Percentiles rank a stretch among this genome's conserved stretches.
phyloP scores from a whole-genome alignment of 1,284 basidiomycete species.

The Gomphus bonarii region DNA sequence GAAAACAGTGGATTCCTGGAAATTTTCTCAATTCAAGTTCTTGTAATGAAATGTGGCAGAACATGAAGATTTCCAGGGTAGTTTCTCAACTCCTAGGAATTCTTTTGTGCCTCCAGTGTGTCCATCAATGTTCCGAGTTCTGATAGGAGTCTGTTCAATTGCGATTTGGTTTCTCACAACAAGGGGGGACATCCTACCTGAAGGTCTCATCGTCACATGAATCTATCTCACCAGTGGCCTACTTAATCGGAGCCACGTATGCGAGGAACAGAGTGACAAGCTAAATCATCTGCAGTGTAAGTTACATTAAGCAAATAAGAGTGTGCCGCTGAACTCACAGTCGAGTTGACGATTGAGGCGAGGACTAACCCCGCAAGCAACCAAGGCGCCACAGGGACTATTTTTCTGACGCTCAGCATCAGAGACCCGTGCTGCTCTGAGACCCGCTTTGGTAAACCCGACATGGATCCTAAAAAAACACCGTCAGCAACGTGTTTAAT shows the following conservation, averaged over 20 bases:
- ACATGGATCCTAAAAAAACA: background rate
- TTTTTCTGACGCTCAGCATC: background rate
- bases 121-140: no score
- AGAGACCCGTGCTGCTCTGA: background rate
- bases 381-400: background rate
- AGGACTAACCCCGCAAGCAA: background rate
- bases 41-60: no score
- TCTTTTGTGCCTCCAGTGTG: no score
- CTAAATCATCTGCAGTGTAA: background rate
- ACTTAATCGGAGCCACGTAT: background rate
- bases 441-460: conserved; percentile 2
- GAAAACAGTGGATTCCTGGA: no score
- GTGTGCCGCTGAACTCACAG: background rate
- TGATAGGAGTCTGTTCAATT: no score
- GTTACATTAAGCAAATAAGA: background rate
- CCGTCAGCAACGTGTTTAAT: background rate
- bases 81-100: no score
- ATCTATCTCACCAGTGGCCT: background rate
- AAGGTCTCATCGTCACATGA: no score
- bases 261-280: background rate
- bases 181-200: no score
- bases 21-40: no score
- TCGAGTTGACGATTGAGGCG: background rate
- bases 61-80: no score
- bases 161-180: no score